A percentile compares a stretch with the other conserved stretches of the same genome.
phyloP scores from a whole-genome alignment of 352 stramenopile genomes.

The Pythium rhizo-oryzae region DNA sequence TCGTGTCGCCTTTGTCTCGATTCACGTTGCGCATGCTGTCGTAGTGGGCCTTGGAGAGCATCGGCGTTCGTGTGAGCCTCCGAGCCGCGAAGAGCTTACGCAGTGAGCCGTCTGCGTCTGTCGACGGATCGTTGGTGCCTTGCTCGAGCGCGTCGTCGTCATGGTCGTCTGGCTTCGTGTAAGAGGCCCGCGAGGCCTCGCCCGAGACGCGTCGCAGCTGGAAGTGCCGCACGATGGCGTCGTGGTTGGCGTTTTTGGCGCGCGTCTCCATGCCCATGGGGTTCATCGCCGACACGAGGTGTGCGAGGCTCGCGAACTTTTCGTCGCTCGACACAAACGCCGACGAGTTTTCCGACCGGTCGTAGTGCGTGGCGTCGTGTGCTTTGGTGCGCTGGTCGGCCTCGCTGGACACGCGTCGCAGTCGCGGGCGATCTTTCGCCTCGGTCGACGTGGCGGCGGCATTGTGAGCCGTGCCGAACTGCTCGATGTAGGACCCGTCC shows the following conservation, averaged over 20 bases:
- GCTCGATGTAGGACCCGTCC: slow-evolving; percentile 9
- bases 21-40: slow-evolving; percentile 13
- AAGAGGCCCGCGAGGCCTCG: slow-evolving; percentile 17
- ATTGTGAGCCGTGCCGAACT: not conserved
- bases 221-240: slow-evolving; percentile 31
- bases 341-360: slow-evolving; percentile 25
- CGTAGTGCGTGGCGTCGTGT: slow-evolving; percentile 11
- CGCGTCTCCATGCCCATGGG: slow-evolving; percentile 11
- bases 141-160: not conserved
- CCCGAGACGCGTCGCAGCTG: slow-evolving; percentile 24
- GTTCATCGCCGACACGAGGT: slow-evolving; percentile 16
- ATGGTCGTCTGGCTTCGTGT: slow-evolving; percentile 1
- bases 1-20: not conserved
- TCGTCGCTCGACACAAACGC: slow-evolving; percentile 15
- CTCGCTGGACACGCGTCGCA: slow-evolving; percentile 20
- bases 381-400: not conserved
- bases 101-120: slow-evolving; percentile 11
- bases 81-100: slow-evolving; percentile 17
- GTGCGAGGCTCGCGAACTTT: slow-evolving; percentile 21
- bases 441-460: not conserved
- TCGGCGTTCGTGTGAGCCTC: slow-evolving; percentile 4
- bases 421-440: not conserved
- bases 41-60: slow-evolving; percentile 6
- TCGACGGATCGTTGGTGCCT: not conserved
- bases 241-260: slow-evolving; percentile 26